A percentile compares a stretch with the other conserved stretches of the same genome.
Conservation (phyloP, 2,329 filamentous ascomycete species). For the Colletotrichum sansevieriae region DNA sequence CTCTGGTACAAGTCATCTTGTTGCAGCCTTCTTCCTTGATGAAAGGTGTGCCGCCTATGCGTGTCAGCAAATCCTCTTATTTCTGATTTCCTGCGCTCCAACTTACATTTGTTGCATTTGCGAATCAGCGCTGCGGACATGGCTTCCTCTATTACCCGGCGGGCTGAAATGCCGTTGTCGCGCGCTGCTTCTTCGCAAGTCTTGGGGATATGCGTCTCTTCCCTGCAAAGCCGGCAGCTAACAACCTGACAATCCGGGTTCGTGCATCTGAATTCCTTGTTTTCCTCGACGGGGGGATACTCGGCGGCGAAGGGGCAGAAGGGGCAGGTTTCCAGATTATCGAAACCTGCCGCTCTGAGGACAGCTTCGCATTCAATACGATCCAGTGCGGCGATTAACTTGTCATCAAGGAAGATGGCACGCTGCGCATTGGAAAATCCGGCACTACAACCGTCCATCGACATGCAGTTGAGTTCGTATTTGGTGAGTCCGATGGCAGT, state of each 20-base stretch:
- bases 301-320: conserved; percentile 87
- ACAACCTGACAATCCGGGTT: conserved; percentile 73
- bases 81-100: not conserved
- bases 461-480: conserved; percentile 79
- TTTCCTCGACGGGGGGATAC: conserved; percentile 73
- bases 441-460: conserved; percentile 73
- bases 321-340: conserved; percentile 81
- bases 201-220: conserved; percentile 77
- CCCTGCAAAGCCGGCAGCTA: conserved; percentile 77
- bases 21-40: conserved; percentile 87
- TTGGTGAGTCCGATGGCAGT: conserved; percentile 76
- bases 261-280: conserved; percentile 81
- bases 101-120: conserved; percentile 75
- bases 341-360: conserved; percentile 76
- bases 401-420: conserved; percentile 68
- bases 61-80: conserved; percentile 34
- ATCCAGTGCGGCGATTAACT: conserved; percentile 72
- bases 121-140: conserved; percentile 85
- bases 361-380: conserved; percentile 78
- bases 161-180: conserved; percentile 70
- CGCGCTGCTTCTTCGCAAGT: conserved; percentile 76
- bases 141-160: conserved; percentile 83
- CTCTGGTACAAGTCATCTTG: conserved; percentile 80
- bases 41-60: conserved; percentile 74
- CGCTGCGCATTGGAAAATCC: conserved; percentile 70